Base-by-base conservation (phyloP, 805 yeast genomes). In the Cyberlindnera veronae region DNA sequence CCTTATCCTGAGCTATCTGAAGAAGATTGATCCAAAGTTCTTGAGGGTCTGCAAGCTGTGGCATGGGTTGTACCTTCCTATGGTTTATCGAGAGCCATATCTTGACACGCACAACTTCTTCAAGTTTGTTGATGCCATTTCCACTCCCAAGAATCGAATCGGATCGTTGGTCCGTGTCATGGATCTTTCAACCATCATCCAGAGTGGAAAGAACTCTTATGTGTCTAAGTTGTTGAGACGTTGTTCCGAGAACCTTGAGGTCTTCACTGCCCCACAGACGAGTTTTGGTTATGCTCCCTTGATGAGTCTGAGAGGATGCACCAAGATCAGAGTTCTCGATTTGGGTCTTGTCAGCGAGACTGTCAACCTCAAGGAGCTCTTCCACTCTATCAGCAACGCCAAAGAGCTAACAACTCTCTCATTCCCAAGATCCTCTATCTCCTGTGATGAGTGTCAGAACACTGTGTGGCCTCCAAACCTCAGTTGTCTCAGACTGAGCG, bases 251-350 rank as follows among this genome's bases (percentile, higher is more conserved):
- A 73, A 70, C 28, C 65, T 93, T 35, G 75, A 79, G 47, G 66
- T 71, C 10, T 89, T 93, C 53, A 74, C 84, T 7, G 96, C 98
- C 0, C 96, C 98, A 3, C 98, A 91, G 58, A 82, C 97, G 23
- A 84, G 95, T 64, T 91, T 93, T 67, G 99, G 99, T 0, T 74
- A 80, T 36, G 84, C 95, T 2, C 97, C 98, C 1, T 64, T 91
- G 49, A 74, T 87, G n/a, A 80, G 95, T 36, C 68, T 93, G 32
- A 74, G 85, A 42, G 68, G 80, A 31, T 93, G 99, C 59, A 65
- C 65, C 17, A 69, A 72, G 21, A 64, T 91, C 41, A 69, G 69
- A 46, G 74, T 77, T 2, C 66, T 91, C 27, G 97, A 91, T 58
- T 63, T 91, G 44, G 77, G 95, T 11, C 67, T 89, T 18, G 97